A percentile compares a stretch with the other conserved stretches of the same genome.
Evolutionary conservation across 2,329 filamentous ascomycete species (phyloP).

Genomic region (Pestalotiopsis sp.): DNA sequence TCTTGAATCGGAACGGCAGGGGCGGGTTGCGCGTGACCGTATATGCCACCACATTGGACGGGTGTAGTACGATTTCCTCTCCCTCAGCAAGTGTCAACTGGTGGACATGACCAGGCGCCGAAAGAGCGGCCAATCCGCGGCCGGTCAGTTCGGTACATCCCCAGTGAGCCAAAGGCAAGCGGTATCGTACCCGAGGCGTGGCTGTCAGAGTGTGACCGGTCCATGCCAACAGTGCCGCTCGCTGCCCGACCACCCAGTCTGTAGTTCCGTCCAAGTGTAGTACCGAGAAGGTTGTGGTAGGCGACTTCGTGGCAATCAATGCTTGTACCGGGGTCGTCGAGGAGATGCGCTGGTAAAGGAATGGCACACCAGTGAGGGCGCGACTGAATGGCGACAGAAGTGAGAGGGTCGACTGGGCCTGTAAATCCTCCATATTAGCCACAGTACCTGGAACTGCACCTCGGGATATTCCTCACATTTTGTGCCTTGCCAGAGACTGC

Average conservation of each 20-base stretch:
- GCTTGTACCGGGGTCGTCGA: conserved; percentile 87
- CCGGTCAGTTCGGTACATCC: conserved; percentile 88
- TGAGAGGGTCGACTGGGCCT: conserved; percentile 89
- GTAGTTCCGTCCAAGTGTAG: conserved; percentile 90
- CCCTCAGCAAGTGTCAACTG: conserved; percentile 78
- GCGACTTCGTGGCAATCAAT: conserved; percentile 84
- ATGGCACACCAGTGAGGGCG: conserved; percentile 82
- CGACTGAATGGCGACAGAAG: conserved; percentile 82
- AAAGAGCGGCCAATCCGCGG: conserved; percentile 80
- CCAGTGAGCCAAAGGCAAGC: conserved; percentile 83
- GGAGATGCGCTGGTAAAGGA: conserved; percentile 89
- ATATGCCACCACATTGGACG: conserved; percentile 90
- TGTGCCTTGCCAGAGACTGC: conserved; percentile 88
- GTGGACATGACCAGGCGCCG: conserved; percentile 87
- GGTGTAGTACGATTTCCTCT: conserved; percentile 90
- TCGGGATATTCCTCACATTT: conserved; percentile 59
- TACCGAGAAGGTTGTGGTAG: conserved; percentile 82
- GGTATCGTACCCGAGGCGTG: conserved; percentile 73
- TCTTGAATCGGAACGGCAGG: conserved; percentile 82
- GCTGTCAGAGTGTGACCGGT: conserved; percentile 84
- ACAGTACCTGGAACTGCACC: conserved; percentile 10
- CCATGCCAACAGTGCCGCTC: conserved; percentile 91
- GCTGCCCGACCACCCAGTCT: conserved; percentile 92
- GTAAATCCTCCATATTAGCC: not conserved
- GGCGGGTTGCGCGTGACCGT: conserved; percentile 74